A percentile compares a stretch with the other conserved stretches of the same genome.
phyloP scores from a whole-genome alignment of 805 yeast species.

The Saccharomycopsis fermentans region DNA sequence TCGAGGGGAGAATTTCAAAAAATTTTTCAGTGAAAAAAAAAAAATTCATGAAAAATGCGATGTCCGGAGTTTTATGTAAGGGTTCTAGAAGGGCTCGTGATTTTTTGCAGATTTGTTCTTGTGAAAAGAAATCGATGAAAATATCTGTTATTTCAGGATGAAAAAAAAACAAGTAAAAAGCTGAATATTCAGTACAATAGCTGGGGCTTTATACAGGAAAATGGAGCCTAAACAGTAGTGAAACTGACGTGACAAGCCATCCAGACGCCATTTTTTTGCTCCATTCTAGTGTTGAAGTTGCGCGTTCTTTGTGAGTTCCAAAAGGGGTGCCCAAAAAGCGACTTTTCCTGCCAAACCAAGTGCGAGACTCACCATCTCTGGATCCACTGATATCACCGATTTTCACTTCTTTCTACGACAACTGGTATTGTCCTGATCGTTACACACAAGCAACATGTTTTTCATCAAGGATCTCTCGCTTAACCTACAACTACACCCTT shows the following conservation, averaged over 20 bases:
- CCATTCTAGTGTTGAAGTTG: too few species aligned
- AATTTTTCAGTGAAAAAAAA: not conserved
- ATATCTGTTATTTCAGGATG: not conserved
- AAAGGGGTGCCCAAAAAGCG: not conserved
- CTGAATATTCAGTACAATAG: too few species aligned
- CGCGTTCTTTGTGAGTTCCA: not conserved
- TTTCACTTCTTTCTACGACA: too few species aligned
- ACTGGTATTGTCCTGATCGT: too few species aligned
- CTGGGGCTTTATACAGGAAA: too few species aligned
- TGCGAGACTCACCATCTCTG: too few species aligned
- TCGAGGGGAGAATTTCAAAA: not conserved
- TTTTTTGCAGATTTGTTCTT: too few species aligned
- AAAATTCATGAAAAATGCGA: not conserved
- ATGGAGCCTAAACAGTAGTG: not conserved
- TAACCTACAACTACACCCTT: constrained; percentile 89
- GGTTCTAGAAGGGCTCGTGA: not conserved
- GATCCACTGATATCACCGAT: too few species aligned
- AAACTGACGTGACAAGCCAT: not conserved
- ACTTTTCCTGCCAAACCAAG: too few species aligned
- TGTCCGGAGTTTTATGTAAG: not conserved
- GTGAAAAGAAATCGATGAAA: not conserved
- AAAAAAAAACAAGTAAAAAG: not conserved
- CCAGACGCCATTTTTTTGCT: too few species aligned
- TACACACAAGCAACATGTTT: constrained; percentile 27
- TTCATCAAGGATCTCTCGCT: constrained; percentile 77